Conservation (phyloP, 2,329 filamentous ascomycete species). For the Scleromitrula shiraiana region DNA sequence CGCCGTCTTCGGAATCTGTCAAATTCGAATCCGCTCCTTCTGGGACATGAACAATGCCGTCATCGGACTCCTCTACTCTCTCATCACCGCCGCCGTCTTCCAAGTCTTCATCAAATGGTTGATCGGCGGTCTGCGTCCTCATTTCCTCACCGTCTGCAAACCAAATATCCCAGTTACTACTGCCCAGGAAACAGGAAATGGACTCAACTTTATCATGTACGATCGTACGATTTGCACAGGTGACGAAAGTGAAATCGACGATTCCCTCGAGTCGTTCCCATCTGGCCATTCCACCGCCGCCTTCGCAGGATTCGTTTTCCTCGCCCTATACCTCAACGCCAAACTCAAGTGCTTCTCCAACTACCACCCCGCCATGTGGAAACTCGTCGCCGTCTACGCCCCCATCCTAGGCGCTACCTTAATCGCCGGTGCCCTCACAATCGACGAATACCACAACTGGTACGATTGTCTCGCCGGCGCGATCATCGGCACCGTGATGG, state of each 20-base stretch:
- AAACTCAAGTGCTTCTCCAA: constrained; percentile 70
- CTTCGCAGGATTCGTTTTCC: constrained; percentile 62
- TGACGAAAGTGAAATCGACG: constrained; percentile 55
- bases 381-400: constrained; percentile 54
- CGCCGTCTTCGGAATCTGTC: constrained; percentile 53
- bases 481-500: constrained; percentile 56
- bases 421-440: constrained; percentile 62
- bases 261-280: constrained; percentile 63
- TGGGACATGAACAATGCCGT: constrained; percentile 66
- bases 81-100: constrained; percentile 62
- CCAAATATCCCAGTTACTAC: constrained; percentile 42
- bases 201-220: constrained; percentile 56
- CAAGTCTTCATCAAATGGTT: constrained; percentile 71
- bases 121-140: constrained; percentile 64
- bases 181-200: constrained; percentile 36
- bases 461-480: constrained; percentile 64
- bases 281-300: constrained; percentile 68
- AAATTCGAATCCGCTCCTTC: constrained; percentile 60
- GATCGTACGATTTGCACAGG: constrained; percentile 64
- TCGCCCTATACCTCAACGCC: constrained; percentile 68
- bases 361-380: constrained; percentile 69
- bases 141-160: constrained; percentile 64
- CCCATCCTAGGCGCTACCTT: constrained; percentile 60
- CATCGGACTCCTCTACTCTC: constrained; percentile 60
- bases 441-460: constrained; percentile 69